Evolutionary conservation across 768 basidiomycete species (phyloP).

Genomic region (Thelephora ganbajun): DNA sequence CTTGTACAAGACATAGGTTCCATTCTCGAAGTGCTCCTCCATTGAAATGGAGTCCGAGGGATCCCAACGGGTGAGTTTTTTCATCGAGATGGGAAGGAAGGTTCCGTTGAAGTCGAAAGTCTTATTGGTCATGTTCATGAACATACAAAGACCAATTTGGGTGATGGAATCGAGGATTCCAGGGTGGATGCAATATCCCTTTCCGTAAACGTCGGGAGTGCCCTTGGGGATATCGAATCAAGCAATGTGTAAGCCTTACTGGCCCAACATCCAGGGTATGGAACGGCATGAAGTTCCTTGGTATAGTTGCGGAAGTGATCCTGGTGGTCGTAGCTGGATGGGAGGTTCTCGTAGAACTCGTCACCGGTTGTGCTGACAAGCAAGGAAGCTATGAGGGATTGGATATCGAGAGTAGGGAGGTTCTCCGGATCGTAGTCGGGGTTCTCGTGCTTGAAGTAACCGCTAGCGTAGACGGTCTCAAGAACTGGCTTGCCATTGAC

Average conservation of each 20-base stretch:
- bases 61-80: slow-evolving; percentile 18
- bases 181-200: slow-evolving; percentile 19
- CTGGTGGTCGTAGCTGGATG: slow-evolving; percentile 8
- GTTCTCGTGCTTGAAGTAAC: slow-evolving; percentile 15
- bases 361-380: slow-evolving; percentile 6
- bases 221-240: slow-evolving; percentile 10
- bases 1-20: slow-evolving; percentile 18
- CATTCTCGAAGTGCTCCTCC: slow-evolving; percentile 16
- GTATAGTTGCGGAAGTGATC: slow-evolving; percentile 16
- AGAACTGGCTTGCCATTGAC: slow-evolving; percentile 12
- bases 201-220: slow-evolving; percentile 17
- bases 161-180: too few relatives aligned
- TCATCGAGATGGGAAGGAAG: slow-evolving; percentile 18
- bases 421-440: slow-evolving; percentile 13
- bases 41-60: slow-evolving; percentile 12
- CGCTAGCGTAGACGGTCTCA: slow-evolving; percentile 17
- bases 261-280: slow-evolving; percentile 16
- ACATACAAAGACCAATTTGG: too few relatives aligned
- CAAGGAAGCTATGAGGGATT: slow-evolving; percentile 9
- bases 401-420: slow-evolving; percentile 15
- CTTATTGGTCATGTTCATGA: too few relatives aligned
- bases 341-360: slow-evolving; percentile 9
- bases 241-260: slow-evolving; percentile 16
- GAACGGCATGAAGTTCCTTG: slow-evolving; percentile 15
- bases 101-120: slow-evolving; percentile 21